Base-by-base conservation (phyloP, 371 early-diverging fungal genomes). In the Dichotomocladium elegans region DNA sequence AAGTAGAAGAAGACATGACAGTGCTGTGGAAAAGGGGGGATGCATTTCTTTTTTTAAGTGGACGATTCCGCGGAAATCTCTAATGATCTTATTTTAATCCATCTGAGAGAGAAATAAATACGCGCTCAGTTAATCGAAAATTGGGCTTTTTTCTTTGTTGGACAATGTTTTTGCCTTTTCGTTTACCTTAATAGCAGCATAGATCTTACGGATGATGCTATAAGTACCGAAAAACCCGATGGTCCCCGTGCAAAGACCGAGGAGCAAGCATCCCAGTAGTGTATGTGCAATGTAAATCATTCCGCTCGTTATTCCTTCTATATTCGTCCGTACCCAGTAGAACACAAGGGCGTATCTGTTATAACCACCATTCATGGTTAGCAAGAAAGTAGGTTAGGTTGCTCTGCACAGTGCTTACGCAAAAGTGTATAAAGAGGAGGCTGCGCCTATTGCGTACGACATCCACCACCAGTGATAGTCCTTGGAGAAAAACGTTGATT, bases 381-480 rank as follows among this genome's bases (percentile, higher is more conserved):
- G n/a, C n/a, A n/a, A 62, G 6, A 30, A 22, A n/a, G 22, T 10
- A 9, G 14, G 14, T 28, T 34, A 7, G 7, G 17, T 45, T 12
- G 3, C 33, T 3, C 41, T 40, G 47, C n/a, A 45, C 19, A 46
- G 24, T 40, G 41, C 60, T 61, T 58, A 70, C 53, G 28, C 41
- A 24, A 68, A 64, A 43, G 71, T 61, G 24, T 72, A 76, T 4
- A 66, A 4, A 10, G 67, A 55, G 31, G 73, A 53, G 1, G 68
- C 58, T 17, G 56, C 71, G 14, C 70, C 72, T 11, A 70, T 40
- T 1, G 55, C 51, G 42, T 72, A 70, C 1, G 70, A 70, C 57
- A 63, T 65, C 77, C 77, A 76, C 77, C 77, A 76, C 77, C 77
- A 76, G 30, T 61, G 66, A 61, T 72, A 69, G 53, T 76, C 70